A percentile compares a stretch with the other conserved stretches of the same genome.
Conservation (phyloP, 78 protist genomes). For the Diacronema lutheri region DNA sequence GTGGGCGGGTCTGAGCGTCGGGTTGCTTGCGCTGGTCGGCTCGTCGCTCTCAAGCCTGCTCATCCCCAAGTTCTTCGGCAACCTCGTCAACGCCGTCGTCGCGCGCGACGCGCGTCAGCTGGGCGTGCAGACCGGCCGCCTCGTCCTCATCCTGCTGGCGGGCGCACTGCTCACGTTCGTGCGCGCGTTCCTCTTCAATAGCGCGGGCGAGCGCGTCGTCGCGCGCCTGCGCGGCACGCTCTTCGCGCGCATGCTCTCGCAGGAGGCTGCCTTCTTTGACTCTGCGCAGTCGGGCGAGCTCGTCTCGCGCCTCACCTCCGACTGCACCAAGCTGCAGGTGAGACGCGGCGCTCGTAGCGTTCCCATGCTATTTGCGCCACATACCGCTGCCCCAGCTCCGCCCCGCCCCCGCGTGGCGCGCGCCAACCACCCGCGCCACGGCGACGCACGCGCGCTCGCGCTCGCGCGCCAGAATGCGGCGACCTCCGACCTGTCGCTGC, state of each 20-base stretch:
- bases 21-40: no score
- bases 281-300: conserved; percentile 80
- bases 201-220: conserved; percentile 2
- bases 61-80: no score
- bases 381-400: no score
- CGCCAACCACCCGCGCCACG: no score
- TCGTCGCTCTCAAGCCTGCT: no score
- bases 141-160: not conserved
- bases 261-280: conserved; percentile 89
- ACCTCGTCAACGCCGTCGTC: no score
- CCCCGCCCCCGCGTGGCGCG: no score
- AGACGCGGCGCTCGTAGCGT: no score
- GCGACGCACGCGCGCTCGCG: no score
- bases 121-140: not conserved
- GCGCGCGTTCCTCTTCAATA: not conserved
- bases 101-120: not conserved
- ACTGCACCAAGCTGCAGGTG: not conserved
- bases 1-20: no score
- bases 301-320: conserved; percentile 42
- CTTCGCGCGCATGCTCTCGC: not conserved
- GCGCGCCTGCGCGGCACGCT: not conserved
- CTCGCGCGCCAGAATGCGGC: conserved; percentile 25
- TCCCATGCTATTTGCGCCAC: no score
- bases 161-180: not conserved
- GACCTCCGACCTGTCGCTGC: conserved; percentile 63